Conservation (phyloP, 768 basidiomycete genomes). For the Lactarius deliciosus region DNA sequence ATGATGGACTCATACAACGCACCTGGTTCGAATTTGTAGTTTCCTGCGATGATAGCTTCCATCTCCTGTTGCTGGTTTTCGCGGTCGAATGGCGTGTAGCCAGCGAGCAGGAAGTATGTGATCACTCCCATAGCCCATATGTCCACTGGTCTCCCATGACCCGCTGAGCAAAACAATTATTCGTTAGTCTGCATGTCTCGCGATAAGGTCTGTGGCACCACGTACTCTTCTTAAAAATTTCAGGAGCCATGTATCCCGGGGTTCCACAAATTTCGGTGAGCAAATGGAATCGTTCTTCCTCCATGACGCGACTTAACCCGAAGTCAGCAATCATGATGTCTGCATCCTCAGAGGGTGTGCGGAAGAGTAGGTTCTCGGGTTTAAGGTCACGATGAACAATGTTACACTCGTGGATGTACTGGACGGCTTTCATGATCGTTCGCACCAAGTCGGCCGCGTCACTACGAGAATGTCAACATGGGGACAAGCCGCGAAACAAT, state of each 20-base stretch:
- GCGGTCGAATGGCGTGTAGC: slow-evolving; percentile 96
- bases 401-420: slow-evolving; percentile 87
- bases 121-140: slow-evolving; percentile 99
- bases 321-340: slow-evolving; percentile 99
- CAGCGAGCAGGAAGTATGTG: slow-evolving; percentile 91
- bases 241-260: slow-evolving; percentile 94
- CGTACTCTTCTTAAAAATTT: slow-evolving; percentile 90
- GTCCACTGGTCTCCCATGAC: slow-evolving; percentile 93
- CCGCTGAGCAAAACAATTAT: slow-evolving; percentile 47
- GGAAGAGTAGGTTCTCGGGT: slow-evolving; percentile 97
- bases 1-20: slow-evolving; percentile 22
- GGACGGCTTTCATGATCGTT: slow-evolving; percentile 82
- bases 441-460: slow-evolving; percentile 89
- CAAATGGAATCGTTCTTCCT: slow-evolving; percentile 81
- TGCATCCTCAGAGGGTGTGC: slow-evolving; percentile 81
- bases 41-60: slow-evolving; percentile 91
- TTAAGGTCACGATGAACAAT: slow-evolving; percentile 98
- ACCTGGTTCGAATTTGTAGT: slow-evolving; percentile 87
- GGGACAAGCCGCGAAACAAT: slow-evolving; percentile 26
- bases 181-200: slow-evolving; percentile 6
- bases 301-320: slow-evolving; percentile 87
- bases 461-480: slow-evolving; percentile 42
- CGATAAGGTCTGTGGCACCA: slow-evolving; percentile 13
- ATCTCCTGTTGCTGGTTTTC: slow-evolving; percentile 87
- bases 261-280: slow-evolving; percentile 97